These are phyloP conservation scores for Salisapilia sapeloensis DNA, from an alignment of 352 stramenopile species.

Conservation along the genomic window DNA sequence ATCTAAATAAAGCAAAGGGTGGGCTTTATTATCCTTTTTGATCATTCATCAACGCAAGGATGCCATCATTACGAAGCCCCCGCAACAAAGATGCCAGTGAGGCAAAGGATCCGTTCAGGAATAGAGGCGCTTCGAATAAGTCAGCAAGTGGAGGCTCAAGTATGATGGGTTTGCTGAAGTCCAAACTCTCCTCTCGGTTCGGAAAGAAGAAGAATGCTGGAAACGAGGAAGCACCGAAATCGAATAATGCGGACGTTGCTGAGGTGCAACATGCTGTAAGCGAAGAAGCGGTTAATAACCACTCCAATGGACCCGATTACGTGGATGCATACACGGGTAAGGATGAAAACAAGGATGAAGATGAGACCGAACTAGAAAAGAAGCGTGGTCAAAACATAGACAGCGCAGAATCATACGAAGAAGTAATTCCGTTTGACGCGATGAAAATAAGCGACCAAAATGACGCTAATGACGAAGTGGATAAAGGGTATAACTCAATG, in stretches of 20 bases:
- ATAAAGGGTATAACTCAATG: no score
- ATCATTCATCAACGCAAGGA: no score
- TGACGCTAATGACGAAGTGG: no score
- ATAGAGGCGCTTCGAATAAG: no score
- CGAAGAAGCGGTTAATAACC: not conserved
- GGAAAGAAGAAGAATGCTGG: slow-evolving; percentile 7
- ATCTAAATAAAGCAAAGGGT: no score
- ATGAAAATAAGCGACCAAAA: no score
- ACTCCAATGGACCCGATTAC: not conserved
- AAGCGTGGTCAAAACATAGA: not conserved
- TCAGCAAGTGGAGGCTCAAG: slow-evolving; percentile 41
- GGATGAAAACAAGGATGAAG: not conserved
- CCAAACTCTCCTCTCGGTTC: slow-evolving; percentile 30
- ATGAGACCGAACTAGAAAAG: not conserved
- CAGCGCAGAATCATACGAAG: not conserved
- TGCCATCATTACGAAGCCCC: no score
- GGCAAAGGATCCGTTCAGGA: no score
- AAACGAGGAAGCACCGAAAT: not conserved
- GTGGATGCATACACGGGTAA: not conserved
- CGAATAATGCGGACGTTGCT: not conserved
- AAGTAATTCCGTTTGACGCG: not conserved
- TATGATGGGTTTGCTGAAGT: slow-evolving; percentile 53
- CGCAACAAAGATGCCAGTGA: no score
- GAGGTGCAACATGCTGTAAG: no score
- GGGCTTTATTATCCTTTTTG: no score